Evolutionary conservation across 1,284 basidiomycete genomes (phyloP).

Genomic region (Xerocomus minutiporus): DNA sequence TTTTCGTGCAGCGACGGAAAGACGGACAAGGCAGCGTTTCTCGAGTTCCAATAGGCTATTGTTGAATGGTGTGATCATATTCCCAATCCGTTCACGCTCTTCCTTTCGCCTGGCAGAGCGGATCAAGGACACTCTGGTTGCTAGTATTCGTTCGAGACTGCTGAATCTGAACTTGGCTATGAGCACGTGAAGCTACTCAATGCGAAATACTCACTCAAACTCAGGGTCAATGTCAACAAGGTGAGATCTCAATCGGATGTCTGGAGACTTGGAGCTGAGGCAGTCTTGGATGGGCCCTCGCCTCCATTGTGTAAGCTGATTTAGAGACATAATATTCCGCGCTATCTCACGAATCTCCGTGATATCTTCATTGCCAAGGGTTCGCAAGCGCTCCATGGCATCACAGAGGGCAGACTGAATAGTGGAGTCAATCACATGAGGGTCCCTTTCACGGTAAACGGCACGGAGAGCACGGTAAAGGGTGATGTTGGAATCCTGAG

Average conservation of each 20-base stretch:
- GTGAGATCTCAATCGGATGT: slow-evolving; percentile 35
- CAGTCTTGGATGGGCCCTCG: slow-evolving; percentile 35
- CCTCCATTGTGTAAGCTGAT: slow-evolving; percentile 66
- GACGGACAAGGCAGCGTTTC: slow-evolving; percentile 62
- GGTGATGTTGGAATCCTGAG: slow-evolving; percentile 48
- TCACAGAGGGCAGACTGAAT: slow-evolving; percentile 49
- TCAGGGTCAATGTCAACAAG: slow-evolving; percentile 49
- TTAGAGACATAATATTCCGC: slow-evolving; percentile 73
- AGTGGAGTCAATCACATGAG: slow-evolving; percentile 41
- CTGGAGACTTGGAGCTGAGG: slow-evolving; percentile 36
- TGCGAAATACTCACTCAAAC: slow-evolving; percentile 58
- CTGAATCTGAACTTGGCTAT: slow-evolving; percentile 58
- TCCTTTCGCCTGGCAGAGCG: slow-evolving; percentile 63
- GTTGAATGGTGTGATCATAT: slow-evolving; percentile 53
- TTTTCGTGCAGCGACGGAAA: slow-evolving; percentile 73
- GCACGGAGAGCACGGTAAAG: slow-evolving; percentile 79
- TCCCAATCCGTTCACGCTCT: slow-evolving; percentile 69
- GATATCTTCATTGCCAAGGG: slow-evolving; percentile 71
- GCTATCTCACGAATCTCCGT: slow-evolving; percentile 65
- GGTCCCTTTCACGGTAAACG: slow-evolving; percentile 69
- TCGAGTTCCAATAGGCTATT: slow-evolving; percentile 59
- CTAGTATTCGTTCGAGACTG: slow-evolving; percentile 73
- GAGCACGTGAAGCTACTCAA: slow-evolving; percentile 6
- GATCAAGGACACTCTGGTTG: slow-evolving; percentile 80
- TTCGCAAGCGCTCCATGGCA: slow-evolving; percentile 65